Evolutionary conservation across 2,329 filamentous ascomycete genomes (phyloP).

Genomic region (Pseudocercospora musae): DNA sequence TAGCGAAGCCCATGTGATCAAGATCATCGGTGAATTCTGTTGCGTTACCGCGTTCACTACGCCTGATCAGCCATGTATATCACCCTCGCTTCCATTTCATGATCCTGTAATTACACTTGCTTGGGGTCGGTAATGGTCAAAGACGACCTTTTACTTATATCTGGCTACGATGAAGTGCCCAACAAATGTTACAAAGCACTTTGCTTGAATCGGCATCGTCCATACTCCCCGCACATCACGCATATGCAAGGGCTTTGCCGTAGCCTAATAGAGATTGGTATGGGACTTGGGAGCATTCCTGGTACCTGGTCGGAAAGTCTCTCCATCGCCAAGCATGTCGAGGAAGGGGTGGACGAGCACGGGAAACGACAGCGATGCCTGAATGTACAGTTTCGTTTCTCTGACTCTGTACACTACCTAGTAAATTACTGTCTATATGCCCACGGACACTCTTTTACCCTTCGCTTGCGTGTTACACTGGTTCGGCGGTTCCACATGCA

Average conservation of each 20-base stretch:
- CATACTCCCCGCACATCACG: not conserved
- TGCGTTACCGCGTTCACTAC: not conserved
- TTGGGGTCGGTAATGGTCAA: too few relatives aligned
- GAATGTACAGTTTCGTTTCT: not conserved
- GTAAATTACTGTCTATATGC: not conserved
- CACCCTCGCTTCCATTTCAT: not conserved
- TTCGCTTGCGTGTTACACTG: not conserved
- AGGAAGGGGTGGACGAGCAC: too few relatives aligned
- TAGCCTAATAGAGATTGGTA: constrained; percentile 1
- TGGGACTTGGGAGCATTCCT: not conserved
- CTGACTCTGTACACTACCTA: not conserved
- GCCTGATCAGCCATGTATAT: not conserved
- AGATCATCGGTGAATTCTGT: not conserved
- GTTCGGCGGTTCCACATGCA: not conserved
- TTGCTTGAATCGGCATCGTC: not conserved
- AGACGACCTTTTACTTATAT: too few relatives aligned
- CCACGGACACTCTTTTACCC: not conserved
- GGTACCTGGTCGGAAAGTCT: not conserved
- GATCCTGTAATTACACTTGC: too few relatives aligned
- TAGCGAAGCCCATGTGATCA: too few relatives aligned
- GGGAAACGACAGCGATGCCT: too few relatives aligned
- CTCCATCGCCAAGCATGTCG: not conserved
- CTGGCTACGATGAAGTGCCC: too few relatives aligned
- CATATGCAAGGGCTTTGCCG: not conserved
- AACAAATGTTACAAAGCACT: not conserved